phyloP scores from a whole-genome alignment of 257 asterid genomes.

The Lantana camara region DNA sequence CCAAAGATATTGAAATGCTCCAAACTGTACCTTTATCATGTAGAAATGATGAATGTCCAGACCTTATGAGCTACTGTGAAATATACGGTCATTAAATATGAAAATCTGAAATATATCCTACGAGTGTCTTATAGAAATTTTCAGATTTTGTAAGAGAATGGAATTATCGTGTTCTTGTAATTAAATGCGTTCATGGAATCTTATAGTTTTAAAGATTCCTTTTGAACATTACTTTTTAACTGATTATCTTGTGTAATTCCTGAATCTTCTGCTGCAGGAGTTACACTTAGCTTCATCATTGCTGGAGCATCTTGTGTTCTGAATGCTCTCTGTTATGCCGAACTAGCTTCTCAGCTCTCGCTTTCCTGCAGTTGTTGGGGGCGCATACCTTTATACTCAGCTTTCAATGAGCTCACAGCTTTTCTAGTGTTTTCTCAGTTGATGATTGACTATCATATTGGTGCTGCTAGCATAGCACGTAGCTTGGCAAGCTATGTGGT shows the following conservation, averaged over 20 bases:
- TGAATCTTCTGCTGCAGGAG: conserved; percentile 89
- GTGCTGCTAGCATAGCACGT: conserved; percentile 98
- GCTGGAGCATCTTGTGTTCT: conserved; percentile 89
- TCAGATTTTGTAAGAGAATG: background rate
- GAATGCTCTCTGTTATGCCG: conserved; percentile 95
- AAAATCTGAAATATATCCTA: background rate
- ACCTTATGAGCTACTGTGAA: background rate
- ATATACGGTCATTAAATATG: background rate
- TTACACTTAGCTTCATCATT: conserved; percentile 78
- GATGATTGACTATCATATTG: conserved; percentile 96
- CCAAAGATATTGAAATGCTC: no score
- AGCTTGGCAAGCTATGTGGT: conserved; percentile 90
- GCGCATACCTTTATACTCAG: conserved; percentile 88
- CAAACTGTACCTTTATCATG: background rate
- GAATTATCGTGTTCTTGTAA: background rate
- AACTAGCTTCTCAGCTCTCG: conserved; percentile 89
- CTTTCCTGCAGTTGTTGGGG: conserved; percentile 99
- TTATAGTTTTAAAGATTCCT: background rate
- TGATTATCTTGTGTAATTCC: background rate
- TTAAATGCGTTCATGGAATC: background rate
- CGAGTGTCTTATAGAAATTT: background rate
- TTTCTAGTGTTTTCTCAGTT: conserved; percentile 89
- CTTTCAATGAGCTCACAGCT: conserved; percentile 95
- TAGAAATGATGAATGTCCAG: background rate
- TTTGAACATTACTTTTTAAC: no score